Conservation (phyloP, 805 yeast genomes). For the Wickerhamiella shivajii region DNA sequence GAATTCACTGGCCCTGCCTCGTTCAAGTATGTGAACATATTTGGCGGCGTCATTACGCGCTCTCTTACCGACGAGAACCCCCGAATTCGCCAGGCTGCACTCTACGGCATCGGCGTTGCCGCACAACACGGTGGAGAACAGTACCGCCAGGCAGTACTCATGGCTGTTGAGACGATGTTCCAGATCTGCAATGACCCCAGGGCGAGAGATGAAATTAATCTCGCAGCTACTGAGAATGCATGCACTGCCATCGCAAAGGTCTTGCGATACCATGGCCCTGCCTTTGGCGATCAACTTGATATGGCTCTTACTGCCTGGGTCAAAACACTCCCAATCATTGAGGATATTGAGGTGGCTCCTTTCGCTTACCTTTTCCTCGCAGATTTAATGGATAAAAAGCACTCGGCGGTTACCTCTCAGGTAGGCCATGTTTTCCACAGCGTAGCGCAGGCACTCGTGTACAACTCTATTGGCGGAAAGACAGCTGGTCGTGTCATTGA, state of each 20-base stretch:
- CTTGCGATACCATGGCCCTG: constrained; percentile 44
- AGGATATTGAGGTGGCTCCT: constrained; percentile 81
- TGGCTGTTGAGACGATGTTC: constrained; percentile 61
- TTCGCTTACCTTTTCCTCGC: constrained; percentile 63
- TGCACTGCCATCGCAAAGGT: constrained; percentile 74
- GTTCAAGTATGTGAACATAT: constrained; percentile 45
- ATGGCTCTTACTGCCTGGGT: constrained; percentile 64
- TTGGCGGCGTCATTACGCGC: constrained; percentile 49
- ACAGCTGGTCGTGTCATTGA: constrained; percentile 52
- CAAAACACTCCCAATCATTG: constrained; percentile 61
- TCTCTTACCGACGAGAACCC: constrained; percentile 35
- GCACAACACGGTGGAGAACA: constrained; percentile 64
- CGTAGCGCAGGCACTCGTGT: constrained; percentile 61
- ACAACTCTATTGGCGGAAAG: constrained; percentile 50
- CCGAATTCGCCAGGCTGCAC: constrained; percentile 72
- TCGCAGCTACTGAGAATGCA: constrained; percentile 77
- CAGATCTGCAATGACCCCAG: constrained; percentile 64
- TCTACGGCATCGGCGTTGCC: constrained; percentile 70
- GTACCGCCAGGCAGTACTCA: constrained; percentile 48
- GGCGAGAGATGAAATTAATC: constrained; percentile 70
- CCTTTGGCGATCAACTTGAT: constrained; percentile 42
- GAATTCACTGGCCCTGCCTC: constrained; percentile 67
- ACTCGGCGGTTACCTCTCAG: constrained; percentile 40
- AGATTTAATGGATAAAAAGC: constrained; percentile 53
- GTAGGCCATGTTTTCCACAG: constrained; percentile 49